A percentile compares a stretch with the other conserved stretches of the same genome.
These are phyloP conservation scores for Niebla homalea DNA, from an alignment of 495 filamentous ascomycete genomes.

Conservation along the genomic window DNA sequence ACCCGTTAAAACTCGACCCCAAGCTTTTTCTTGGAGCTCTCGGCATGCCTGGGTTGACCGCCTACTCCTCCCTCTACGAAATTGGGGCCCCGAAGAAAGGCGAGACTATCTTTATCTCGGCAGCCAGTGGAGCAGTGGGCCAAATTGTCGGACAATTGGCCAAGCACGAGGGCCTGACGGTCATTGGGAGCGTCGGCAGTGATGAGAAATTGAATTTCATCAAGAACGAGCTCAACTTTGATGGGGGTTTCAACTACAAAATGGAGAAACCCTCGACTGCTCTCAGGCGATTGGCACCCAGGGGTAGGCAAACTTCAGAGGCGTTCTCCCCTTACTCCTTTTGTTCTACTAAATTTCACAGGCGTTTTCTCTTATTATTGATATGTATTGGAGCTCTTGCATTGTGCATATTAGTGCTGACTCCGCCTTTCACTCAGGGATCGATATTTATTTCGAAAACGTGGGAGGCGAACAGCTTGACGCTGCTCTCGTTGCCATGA, in stretches of 20 bases:
- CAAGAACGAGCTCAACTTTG: constrained; percentile 50
- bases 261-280: constrained; percentile 57
- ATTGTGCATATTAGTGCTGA: too few species aligned
- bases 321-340: too few species aligned
- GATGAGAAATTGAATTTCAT: constrained; percentile 61
- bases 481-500: constrained; percentile 58
- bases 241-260: constrained; percentile 68
- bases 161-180: constrained; percentile 71
- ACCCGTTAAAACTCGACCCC: constrained; percentile 49
- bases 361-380: too few species aligned
- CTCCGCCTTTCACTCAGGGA: constrained; percentile 4
- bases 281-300: constrained; percentile 56
- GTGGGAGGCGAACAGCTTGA: constrained; percentile 84
- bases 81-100: constrained; percentile 69
- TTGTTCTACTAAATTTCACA: too few species aligned
- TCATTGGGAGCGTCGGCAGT: constrained; percentile 63
- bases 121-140: constrained; percentile 64
- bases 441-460: constrained; percentile 95
- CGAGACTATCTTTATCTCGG: constrained; percentile 66
- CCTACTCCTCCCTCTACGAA: constrained; percentile 55
- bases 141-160: constrained; percentile 65
- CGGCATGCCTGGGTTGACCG: constrained; percentile 72
- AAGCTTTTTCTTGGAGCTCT: constrained; percentile 51
- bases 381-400: too few species aligned
- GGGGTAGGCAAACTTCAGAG: constrained; percentile 32